Evolutionary conservation across 306 rosid species (phyloP).

Genomic region (Leucaena leucocephala): DNA sequence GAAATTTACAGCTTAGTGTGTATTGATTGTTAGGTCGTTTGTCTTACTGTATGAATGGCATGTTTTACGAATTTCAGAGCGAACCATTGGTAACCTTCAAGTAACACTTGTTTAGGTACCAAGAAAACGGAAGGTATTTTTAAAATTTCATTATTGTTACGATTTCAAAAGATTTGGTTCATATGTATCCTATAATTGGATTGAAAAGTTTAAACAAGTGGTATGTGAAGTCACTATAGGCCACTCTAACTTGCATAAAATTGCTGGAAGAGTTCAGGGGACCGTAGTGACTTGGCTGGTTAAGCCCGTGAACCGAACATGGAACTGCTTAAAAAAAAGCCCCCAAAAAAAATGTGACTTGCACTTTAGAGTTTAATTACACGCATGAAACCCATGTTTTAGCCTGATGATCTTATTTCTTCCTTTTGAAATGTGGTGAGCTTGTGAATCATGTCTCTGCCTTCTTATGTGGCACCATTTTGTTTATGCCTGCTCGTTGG

Average conservation of each 20-base stretch:
- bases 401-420: background rate
- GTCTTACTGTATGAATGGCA: conserved; percentile 6
- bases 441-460: conserved; percentile 12
- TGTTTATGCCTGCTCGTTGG: background rate
- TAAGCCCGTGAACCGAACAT: background rate
- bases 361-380: background rate
- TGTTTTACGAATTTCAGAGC: background rate
- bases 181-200: background rate
- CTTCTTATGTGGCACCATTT: background rate
- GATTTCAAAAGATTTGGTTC: conserved; percentile 1
- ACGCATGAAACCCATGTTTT: background rate
- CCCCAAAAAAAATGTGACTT: background rate
- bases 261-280: background rate
- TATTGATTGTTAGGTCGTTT: conserved; percentile 16
- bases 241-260: background rate
- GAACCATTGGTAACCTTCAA: background rate
- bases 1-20: conserved; percentile 1
- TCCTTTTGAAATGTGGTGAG: background rate
- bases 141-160: background rate
- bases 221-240: background rate
- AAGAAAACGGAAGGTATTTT: background rate
- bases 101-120: background rate
- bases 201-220: background rate
- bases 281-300: background rate
- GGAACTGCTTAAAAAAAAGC: background rate